phyloP scores from a whole-genome alignment of 2,329 filamentous ascomycete genomes.

The Coleophoma eucalyptorum region DNA sequence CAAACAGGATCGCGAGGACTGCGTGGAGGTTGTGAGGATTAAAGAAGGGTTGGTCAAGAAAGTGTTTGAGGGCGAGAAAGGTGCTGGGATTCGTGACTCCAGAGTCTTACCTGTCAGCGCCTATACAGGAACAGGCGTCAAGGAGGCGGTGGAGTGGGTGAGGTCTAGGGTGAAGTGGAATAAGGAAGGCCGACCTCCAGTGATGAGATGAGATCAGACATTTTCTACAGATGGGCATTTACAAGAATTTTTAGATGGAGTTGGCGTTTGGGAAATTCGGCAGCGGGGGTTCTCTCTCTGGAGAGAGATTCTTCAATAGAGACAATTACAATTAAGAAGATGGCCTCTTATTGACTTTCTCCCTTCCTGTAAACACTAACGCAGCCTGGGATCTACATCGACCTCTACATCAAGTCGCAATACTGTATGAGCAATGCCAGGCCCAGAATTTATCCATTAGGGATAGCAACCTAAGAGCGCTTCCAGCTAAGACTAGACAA shows the following conservation, averaged over 20 bases:
- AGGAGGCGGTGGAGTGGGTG: constrained; percentile 96
- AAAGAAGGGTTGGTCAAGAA: constrained; percentile 95
- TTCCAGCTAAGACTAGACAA: constrained; percentile 1
- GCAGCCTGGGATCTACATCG: too few relatives aligned
- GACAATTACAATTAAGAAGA: too few relatives aligned
- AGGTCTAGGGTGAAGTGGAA: constrained; percentile 93
- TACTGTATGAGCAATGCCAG: neutral
- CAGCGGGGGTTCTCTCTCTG: neutral
- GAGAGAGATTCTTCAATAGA: too few relatives aligned
- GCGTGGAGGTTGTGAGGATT: constrained; percentile 93
- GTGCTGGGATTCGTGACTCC: constrained; percentile 80
- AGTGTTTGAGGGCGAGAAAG: constrained; percentile 93
- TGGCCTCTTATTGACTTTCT: too few relatives aligned
- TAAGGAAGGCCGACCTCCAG: constrained; percentile 84
- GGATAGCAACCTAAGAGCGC: neutral
- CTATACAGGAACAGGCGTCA: constrained; percentile 81
- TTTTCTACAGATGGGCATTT: too few relatives aligned
- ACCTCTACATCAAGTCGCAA: too few relatives aligned
- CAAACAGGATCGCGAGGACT: constrained; percentile 97
- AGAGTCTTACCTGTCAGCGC: constrained; percentile 88
- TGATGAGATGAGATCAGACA: constrained; percentile 65
- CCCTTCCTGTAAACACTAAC: too few relatives aligned
- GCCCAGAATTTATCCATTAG: neutral
- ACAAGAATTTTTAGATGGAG: neutral
- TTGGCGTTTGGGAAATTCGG: constrained; percentile 11